Evolutionary conservation across 1,284 basidiomycete genomes (phyloP), one percentile per base, ranked within the genome.

Genomic region (Tylopilus sp.): DNA sequence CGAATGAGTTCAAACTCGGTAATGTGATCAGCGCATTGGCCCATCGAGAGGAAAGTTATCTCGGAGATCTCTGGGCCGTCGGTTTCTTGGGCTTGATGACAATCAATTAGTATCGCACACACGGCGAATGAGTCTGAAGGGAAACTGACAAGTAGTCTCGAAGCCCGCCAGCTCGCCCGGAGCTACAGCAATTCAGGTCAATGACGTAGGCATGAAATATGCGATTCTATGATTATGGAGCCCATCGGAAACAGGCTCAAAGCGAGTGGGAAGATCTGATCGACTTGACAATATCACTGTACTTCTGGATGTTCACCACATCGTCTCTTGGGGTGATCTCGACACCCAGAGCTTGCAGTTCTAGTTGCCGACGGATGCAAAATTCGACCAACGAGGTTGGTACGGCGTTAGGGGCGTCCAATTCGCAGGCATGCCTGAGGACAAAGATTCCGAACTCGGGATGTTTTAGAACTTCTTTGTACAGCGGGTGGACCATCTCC

Each of bases 291-390:
- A 49, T 8, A 24, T 10, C 4, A 12, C n/a, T 22, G n/a, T 49
- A 24, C 24, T 49, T n/a, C n/a, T n/a, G n/a, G n/a, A n/a, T 49
- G 47, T 12, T 49, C 10, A 10, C 47, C 10, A 49, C n/a, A 49
- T 49, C 47, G 15, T 13, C 10, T 7, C 13, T 12, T 13, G 2
- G 2, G 7, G n/a, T 13, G 22, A 49, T n/a, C 4, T 49, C 9
- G 2, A n/a, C 47, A n/a, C n/a, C n/a, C 22, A 12, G 22, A 13
- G 4, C 13, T 24, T n/a, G n/a, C 10, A 49, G 47, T 49, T n/a
- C 47, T n/a, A 16, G 10, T 44, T 65, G 64, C 64, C 61, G 6
- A 10, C 9, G 4, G 12, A 67, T 33, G 24, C 64, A 66, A 13
- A 39, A 6, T 19, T 0, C n/a, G 12, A 54, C 36, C 57, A 53